Evolutionary conservation across 169 alveolate species (phyloP).

Genomic region (Plasmodium billcollinsi): DNA sequence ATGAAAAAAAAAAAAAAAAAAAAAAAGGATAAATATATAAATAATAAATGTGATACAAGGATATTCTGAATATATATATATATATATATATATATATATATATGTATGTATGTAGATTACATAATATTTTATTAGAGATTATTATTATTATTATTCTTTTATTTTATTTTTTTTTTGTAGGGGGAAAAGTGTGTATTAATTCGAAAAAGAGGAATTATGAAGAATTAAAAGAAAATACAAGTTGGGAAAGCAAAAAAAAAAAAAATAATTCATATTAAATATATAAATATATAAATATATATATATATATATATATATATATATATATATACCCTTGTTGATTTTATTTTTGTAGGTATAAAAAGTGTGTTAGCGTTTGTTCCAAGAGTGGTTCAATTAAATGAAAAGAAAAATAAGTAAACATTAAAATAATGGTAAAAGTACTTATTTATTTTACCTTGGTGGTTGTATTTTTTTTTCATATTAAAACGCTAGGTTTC

Average conservation of each 20-base stretch:
- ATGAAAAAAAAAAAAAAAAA: too few relatives aligned
- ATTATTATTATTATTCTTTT: neutral
- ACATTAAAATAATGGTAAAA: conserved; percentile 2
- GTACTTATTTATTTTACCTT: conserved; percentile 7
- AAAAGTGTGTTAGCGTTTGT: conserved; percentile 62
- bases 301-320: neutral
- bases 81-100: neutral
- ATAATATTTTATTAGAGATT: too few relatives aligned
- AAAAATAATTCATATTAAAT: neutral
- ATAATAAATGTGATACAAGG: too few relatives aligned
- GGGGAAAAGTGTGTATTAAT: conserved; percentile 37
- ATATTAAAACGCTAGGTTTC: neutral
- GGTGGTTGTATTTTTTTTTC: conserved; percentile 4
- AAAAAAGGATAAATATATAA: too few relatives aligned
- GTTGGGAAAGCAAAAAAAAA: conserved; percentile 16
- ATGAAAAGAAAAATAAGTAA: conserved; percentile 62
- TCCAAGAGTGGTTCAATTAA: conserved; percentile 60
- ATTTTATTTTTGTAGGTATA: conserved; percentile 9
- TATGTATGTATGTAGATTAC: neutral
- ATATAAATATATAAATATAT: neutral
- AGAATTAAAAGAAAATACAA: conserved; percentile 56
- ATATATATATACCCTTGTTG: neutral
- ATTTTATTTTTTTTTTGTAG: conserved; percentile 24
- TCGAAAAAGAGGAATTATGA: conserved; percentile 69
- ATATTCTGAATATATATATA: neutral